phyloP scores from a whole-genome alignment of 1,284 basidiomycete genomes.

The Ceratorhiza oryzae-sativae region DNA sequence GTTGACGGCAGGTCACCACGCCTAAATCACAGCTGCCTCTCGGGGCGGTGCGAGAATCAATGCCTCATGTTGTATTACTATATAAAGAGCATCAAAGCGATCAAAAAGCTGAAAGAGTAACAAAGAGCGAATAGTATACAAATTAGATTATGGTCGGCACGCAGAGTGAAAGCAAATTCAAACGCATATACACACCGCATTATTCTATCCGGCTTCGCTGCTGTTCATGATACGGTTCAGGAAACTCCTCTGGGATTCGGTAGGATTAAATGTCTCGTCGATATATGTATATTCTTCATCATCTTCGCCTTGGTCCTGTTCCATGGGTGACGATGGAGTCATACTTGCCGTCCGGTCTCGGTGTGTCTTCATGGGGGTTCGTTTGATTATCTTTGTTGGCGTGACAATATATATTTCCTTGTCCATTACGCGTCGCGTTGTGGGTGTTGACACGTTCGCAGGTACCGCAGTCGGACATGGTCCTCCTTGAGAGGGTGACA shows the following conservation, averaged over 20 bases:
- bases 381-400: constrained; percentile 16
- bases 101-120: neutral
- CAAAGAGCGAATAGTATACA: constrained; percentile 7
- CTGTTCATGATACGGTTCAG: constrained; percentile 16
- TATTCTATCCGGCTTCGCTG: neutral
- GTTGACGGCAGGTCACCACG: neutral
- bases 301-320: constrained; percentile 1
- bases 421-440: neutral
- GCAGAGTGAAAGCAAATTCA: neutral
- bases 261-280: constrained; percentile 22
- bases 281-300: constrained; percentile 18
- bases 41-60: neutral
- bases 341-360: neutral
- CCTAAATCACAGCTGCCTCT: neutral
- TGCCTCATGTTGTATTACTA: neutral
- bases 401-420: constrained; percentile 21
- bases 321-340: constrained; percentile 1
- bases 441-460: neutral
- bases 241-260: constrained; percentile 26
- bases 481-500: neutral
- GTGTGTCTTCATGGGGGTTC: neutral
- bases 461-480: neutral
- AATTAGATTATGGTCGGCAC: neutral
- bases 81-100: neutral
- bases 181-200: neutral